phyloP scores from a whole-genome alignment of 768 basidiomycete species.

The Sarcodon sp. region DNA sequence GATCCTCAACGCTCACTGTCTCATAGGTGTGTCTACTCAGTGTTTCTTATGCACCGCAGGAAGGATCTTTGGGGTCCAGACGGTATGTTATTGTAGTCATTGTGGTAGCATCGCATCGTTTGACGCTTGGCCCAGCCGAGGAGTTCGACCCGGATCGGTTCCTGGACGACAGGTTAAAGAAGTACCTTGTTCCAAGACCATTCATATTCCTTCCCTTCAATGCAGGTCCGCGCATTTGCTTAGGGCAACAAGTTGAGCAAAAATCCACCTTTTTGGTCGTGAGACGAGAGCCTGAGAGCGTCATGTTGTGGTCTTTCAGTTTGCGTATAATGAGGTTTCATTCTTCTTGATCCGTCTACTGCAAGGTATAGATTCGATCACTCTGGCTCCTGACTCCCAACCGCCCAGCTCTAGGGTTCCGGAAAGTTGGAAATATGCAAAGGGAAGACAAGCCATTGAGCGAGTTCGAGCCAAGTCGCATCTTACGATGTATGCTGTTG shows the following conservation, averaged over 20 bases:
- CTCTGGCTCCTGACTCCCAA: constrained; percentile 24
- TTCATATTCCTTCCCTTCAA: constrained; percentile 65
- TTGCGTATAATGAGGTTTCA: constrained; percentile 41
- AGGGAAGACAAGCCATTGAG: constrained; percentile 26
- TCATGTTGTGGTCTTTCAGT: constrained; percentile 14
- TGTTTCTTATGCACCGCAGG: constrained; percentile 22
- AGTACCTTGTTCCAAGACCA: constrained; percentile 42
- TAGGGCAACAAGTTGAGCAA: constrained; percentile 31
- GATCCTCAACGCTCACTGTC: background rate
- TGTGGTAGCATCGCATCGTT: background rate
- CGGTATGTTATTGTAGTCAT: constrained; percentile 12
- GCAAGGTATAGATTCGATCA: constrained; percentile 31
- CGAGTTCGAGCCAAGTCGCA: constrained; percentile 24
- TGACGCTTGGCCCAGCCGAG: constrained; percentile 9
- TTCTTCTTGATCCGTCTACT: constrained; percentile 40
- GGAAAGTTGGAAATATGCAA: constrained; percentile 16
- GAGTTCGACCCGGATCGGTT: constrained; percentile 56
- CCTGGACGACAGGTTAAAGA: constrained; percentile 42
- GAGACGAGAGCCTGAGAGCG: background rate
- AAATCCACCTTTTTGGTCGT: constrained; percentile 8
- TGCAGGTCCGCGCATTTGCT: constrained; percentile 52
- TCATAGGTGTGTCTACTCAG: constrained; percentile 14
- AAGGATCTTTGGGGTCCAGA: constrained; percentile 48
- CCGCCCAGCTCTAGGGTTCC: constrained; percentile 17
- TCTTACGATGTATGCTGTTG: constrained; percentile 30